phyloP scores from a whole-genome alignment of 2,329 filamentous ascomycete genomes.

The Cercospora canescens region DNA sequence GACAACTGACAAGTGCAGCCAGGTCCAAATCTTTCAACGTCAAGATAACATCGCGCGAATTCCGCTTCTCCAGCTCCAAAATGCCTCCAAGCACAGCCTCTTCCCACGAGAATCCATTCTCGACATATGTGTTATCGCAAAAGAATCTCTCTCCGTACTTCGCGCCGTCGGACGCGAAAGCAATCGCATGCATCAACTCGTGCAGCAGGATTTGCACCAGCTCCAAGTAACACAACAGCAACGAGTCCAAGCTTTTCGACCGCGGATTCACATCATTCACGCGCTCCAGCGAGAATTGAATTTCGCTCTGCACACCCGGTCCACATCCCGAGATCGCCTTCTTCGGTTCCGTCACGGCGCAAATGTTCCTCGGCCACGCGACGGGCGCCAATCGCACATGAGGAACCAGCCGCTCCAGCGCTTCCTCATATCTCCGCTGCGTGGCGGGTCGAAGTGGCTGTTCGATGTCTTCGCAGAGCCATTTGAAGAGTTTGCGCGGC shows the following conservation, averaged over 20 bases:
- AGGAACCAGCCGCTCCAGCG: background rate
- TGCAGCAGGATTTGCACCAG: background rate
- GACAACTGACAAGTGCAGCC: background rate
- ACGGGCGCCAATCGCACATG: background rate
- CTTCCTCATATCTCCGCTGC: background rate
- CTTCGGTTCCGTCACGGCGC: background rate
- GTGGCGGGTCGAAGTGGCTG: background rate
- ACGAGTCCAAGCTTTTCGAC: background rate
- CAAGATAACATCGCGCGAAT: background rate
- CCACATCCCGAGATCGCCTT: background rate
- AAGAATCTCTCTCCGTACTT: conserved; percentile 1
- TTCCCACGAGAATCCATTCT: conserved; percentile 5
- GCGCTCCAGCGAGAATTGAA: background rate
- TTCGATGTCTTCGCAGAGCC: background rate
- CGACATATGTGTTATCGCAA: background rate
- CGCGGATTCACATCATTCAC: background rate
- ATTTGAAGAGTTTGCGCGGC: background rate
- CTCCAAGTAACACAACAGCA: background rate
- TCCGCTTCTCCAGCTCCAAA: background rate
- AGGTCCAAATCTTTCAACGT: background rate
- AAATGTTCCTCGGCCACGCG: background rate
- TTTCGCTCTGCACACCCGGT: background rate
- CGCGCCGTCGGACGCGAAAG: background rate
- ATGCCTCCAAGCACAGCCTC: background rate
- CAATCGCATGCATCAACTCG: conserved; percentile 6